Conservation (phyloP, 257 asterid genomes). For the Solanum arcanum region DNA sequence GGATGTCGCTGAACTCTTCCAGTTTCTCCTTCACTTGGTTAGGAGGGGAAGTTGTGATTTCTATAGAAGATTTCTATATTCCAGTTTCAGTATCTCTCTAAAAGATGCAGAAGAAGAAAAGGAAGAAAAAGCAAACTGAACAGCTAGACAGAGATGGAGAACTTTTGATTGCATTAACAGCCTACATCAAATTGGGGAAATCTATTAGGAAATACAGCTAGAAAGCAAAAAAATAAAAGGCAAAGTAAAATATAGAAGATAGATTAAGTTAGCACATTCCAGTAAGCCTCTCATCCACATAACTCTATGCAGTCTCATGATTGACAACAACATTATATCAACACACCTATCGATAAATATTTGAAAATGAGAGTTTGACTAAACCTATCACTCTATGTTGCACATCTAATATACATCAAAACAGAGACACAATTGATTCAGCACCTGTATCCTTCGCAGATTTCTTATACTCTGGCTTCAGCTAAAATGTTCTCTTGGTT, state of each 20-base stretch:
- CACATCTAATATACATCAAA: constrained; percentile 18
- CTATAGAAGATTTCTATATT: background rate
- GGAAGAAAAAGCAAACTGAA: background rate
- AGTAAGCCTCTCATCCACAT: background rate
- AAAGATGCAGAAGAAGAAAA: background rate
- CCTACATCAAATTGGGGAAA: background rate
- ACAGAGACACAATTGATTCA: constrained; percentile 20
- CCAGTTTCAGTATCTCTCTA: background rate
- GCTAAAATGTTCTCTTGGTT: constrained; percentile 91
- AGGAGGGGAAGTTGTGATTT: background rate
- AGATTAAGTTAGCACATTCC: background rate
- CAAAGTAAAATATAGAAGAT: background rate
- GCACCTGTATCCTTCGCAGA: constrained; percentile 80
- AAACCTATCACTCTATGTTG: background rate
- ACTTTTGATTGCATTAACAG: background rate
- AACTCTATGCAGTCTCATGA: background rate
- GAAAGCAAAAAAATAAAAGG: background rate
- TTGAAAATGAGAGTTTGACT: background rate
- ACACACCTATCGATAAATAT: background rate
- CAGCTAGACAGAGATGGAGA: background rate
- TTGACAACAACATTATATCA: background rate
- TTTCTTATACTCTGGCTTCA: constrained; percentile 85
- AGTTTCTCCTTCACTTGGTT: background rate
- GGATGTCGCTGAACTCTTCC: background rate
- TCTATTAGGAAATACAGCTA: background rate